These are phyloP conservation scores for Austroboletus sp. DNA, from an alignment of 1,284 basidiomycete genomes.

Conservation along the genomic window DNA sequence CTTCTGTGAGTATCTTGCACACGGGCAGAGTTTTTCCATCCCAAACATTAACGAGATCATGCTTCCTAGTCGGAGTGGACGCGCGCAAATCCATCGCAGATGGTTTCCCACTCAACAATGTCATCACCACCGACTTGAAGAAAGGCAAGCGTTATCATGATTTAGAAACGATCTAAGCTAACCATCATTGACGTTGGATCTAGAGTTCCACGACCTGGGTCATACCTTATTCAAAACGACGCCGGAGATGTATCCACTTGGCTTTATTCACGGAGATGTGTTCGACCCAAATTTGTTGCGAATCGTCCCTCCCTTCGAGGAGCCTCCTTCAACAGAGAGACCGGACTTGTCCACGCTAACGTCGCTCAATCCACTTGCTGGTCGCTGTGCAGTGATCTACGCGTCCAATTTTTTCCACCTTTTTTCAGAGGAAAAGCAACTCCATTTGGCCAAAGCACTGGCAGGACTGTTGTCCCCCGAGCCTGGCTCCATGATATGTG, in stretches of 20 bases:
- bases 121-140: slow-evolving; percentile 20
- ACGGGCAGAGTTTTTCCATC: background rate
- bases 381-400: slow-evolving; percentile 30
- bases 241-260: slow-evolving; percentile 28
- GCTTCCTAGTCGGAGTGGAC: slow-evolving; percentile 22
- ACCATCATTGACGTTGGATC: background rate
- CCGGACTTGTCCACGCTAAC: slow-evolving; percentile 24
- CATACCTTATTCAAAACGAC: slow-evolving; percentile 35
- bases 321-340: slow-evolving; percentile 6
- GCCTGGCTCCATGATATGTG: slow-evolving; percentile 31
- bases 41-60: background rate
- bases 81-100: slow-evolving; percentile 22
- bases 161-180: background rate
- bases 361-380: slow-evolving; percentile 33
- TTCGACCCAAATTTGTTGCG: slow-evolving; percentile 29
- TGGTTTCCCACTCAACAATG: slow-evolving; percentile 23
- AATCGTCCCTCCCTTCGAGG: slow-evolving; percentile 14
- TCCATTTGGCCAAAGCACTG: slow-evolving; percentile 27
- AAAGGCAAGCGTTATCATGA: slow-evolving; percentile 6
- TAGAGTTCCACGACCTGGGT: slow-evolving; percentile 32
- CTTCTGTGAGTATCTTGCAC: slow-evolving; percentile 19
- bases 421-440: slow-evolving; percentile 33
- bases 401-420: slow-evolving; percentile 35
- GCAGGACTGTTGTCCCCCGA: slow-evolving; percentile 30
- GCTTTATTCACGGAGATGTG: slow-evolving; percentile 33